Evolutionary conservation across 306 rosid genomes (phyloP), one percentile per base, ranked within the genome.

Genomic region (Citrullus colocynthis): DNA sequence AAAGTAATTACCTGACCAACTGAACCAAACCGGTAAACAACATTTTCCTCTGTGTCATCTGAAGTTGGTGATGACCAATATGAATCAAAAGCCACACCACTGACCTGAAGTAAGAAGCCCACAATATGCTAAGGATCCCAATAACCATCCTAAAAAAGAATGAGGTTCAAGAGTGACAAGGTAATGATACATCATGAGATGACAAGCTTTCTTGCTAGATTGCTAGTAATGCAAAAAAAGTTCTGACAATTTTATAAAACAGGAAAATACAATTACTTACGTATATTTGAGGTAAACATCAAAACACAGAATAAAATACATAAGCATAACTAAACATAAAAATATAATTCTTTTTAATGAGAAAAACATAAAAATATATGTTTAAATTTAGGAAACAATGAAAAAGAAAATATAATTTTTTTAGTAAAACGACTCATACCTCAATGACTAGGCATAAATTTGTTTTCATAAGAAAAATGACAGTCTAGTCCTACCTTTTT

Each of bases 21-120:
- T 17, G 99, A 96, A 82, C 97, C 99, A 67, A 96, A 96, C 80
- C 99, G 95, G 84, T 96, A 96, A 81, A 81, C 89, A 44, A 92
- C 75, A 14, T 90, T 85, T 81, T 90, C 96, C 79, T 85, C 96
- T 17, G 84, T 86, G 79, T 90, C 91, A 48, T 89, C 89, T 80
- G 97, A 85, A 81, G 89, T 90, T 77, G 99, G 97, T 9, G 99
- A 87, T 41, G 97, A 85, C 97, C 99, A 95, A 83, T 92, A 91
- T 20, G 99, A 88, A 86, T 96, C 99, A 84, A 95, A 95, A 70
- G 90, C 96, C 87, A 96, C 99, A 67, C 98, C 99, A 83, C 99
- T 96, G 74, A 92, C 99, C 97, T 95, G 91, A 20, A 78, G 63
- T 71, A 49, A 63, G 6, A 34, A 49, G 42, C 49, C 36, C 75